A percentile compares a stretch with the other conserved stretches of the same genome.
These are phyloP conservation scores for Cinnamomum micranthum DNA, from an alignment of 164 flowering plant genomes.

Conservation along the genomic window DNA sequence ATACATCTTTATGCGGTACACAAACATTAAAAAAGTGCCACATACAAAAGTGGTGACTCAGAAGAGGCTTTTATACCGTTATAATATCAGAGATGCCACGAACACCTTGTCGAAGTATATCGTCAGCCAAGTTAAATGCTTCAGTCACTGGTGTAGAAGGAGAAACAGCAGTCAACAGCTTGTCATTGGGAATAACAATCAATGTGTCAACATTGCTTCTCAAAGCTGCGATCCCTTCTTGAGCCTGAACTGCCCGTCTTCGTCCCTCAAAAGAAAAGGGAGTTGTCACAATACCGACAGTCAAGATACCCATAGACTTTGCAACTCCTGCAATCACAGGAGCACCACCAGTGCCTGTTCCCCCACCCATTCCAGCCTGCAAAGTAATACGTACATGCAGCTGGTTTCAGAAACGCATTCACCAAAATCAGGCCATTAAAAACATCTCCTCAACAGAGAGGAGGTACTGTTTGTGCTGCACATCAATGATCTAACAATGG, in stretches of 20 bases:
- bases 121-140: constrained; percentile 93
- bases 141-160: constrained; percentile 89
- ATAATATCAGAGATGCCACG: constrained; percentile 97
- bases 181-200: constrained; percentile 94
- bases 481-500: too few relatives aligned
- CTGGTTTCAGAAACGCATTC: too few relatives aligned
- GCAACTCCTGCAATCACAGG: constrained; percentile 87
- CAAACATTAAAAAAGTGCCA: not conserved
- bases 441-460: too few relatives aligned
- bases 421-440: too few relatives aligned
- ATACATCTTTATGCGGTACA: not conserved
- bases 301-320: constrained; percentile 87
- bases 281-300: constrained; percentile 92
- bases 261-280: constrained; percentile 95
- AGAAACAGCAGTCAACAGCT: constrained; percentile 81
- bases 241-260: constrained; percentile 86
- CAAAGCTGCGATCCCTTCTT: constrained; percentile 91
- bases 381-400: not conserved
- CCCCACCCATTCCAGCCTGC: constrained; percentile 99
- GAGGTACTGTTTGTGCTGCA: too few relatives aligned
- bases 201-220: constrained; percentile 90
- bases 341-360: constrained; percentile 95
- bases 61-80: constrained; percentile 50
- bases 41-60: not conserved
- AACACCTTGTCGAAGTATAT: constrained; percentile 91